A percentile compares a stretch with the other conserved stretches of the same genome.
Evolutionary conservation across 192 early-diverging fungal genomes (phyloP).

Genomic region (Jimgerdemannia lactiflua): DNA sequence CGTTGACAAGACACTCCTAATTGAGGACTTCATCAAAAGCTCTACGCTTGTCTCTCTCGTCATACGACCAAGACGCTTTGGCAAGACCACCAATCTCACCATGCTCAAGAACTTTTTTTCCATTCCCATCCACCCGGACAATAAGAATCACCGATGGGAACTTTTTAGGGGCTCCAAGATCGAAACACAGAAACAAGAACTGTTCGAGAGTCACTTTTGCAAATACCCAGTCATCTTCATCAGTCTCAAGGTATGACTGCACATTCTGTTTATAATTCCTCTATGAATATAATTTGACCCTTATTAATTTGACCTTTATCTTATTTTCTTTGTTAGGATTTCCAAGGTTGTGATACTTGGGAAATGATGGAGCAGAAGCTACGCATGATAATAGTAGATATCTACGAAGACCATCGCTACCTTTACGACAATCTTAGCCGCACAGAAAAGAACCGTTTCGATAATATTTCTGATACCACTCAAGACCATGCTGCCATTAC

Average conservation of each 20-base stretch:
- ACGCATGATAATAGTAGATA: too few species aligned
- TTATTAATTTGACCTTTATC: too few species aligned
- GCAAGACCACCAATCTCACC: slow-evolving; percentile 15
- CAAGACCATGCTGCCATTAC: too few species aligned
- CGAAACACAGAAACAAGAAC: neutral
- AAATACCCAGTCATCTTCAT: slow-evolving; percentile 14
- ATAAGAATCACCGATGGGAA: slow-evolving; percentile 10
- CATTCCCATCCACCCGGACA: slow-evolving; percentile 5
- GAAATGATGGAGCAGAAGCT: neutral
- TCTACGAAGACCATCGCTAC: too few species aligned
- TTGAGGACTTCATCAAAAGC: slow-evolving; percentile 8
- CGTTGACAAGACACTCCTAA: slow-evolving; percentile 2
- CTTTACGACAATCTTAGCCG: too few species aligned
- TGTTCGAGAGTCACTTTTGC: slow-evolving; percentile 4
- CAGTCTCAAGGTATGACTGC: slow-evolving; percentile 10
- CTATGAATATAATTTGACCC: slow-evolving; percentile 1
- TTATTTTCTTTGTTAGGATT: slow-evolving; percentile 7
- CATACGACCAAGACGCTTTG: slow-evolving; percentile 4
- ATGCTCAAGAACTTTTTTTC: slow-evolving; percentile 15
- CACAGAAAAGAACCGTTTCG: too few species aligned
- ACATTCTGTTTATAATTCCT: neutral
- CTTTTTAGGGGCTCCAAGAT: slow-evolving; percentile 7
- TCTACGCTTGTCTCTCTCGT: neutral
- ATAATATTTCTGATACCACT: too few species aligned
- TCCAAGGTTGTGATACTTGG: slow-evolving; percentile 1